These are phyloP conservation scores for Collybiopsis luxurians DNA, from an alignment of 768 basidiomycete genomes.

Conservation along the genomic window DNA sequence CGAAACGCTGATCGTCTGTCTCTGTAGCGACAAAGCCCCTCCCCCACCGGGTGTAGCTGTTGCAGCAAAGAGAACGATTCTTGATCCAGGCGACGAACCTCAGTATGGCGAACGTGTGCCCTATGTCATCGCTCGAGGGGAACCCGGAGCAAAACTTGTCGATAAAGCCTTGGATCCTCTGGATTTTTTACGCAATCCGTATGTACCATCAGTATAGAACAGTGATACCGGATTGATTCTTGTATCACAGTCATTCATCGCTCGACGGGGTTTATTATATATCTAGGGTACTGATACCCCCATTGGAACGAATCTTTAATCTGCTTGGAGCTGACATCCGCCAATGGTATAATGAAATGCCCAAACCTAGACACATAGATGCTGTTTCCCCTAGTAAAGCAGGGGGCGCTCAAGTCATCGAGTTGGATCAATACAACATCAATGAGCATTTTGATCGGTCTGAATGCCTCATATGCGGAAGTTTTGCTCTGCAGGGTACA, in stretches of 20 bases:
- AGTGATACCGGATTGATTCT: neutral
- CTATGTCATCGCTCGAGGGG: conserved; percentile 77
- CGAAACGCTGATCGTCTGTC: neutral
- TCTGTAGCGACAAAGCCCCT: conserved; percentile 67
- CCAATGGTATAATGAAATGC: conserved; percentile 88
- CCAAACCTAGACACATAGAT: conserved; percentile 43
- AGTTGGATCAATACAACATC: conserved; percentile 49
- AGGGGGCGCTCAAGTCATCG: conserved; percentile 16
- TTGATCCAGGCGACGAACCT: conserved; percentile 79
- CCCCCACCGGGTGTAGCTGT: conserved; percentile 94
- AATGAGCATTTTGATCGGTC: conserved; percentile 72
- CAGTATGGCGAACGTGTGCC: conserved; percentile 94
- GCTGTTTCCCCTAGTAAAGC: conserved; percentile 27
- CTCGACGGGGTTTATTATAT: conserved; percentile 94
- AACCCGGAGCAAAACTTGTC: conserved; percentile 61
- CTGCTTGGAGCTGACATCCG: conserved; percentile 86
- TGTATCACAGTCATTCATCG: conserved; percentile 49
- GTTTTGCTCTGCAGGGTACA: conserved; percentile 51
- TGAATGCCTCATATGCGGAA: conserved; percentile 70
- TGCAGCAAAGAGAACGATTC: conserved; percentile 68
- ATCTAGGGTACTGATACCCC: conserved; percentile 79
- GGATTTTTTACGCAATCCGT: conserved; percentile 67
- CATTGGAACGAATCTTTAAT: conserved; percentile 87
- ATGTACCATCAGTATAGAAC: conserved; percentile 12
- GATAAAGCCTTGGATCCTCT: conserved; percentile 75